Base-by-base conservation (phyloP, 345 rosid species). In the Zanthoxylum bungeanum region DNA sequence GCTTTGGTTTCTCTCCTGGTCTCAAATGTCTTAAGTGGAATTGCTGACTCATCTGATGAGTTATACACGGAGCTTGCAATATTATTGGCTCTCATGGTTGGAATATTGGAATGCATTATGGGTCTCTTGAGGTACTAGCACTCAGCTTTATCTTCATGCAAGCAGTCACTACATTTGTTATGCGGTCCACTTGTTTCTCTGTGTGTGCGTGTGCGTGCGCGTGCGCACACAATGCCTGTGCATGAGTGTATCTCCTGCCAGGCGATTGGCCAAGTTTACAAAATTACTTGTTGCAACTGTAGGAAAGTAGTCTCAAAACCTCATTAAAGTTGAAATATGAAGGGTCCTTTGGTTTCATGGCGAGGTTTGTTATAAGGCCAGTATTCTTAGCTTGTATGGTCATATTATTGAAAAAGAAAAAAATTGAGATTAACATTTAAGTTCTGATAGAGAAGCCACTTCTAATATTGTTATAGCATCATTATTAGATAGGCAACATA, bases 1-100 rank as follows among this genome's bases (percentile, higher is more conserved):
- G 99, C 98, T 52, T 87, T 96, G 87, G 98, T 96, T 64, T 96
- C 99, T 68, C 93, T 96, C 68, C 95, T 96, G 9, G 98, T 96
- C 57, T 96, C 99, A 44, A 96, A 93, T 80, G 96, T 89, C 56
- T 70, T 96, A 68, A 70, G 88, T 4, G 91, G 79, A 68, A 85
- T 91, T 64, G 92, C 76, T 72, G 92, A 87, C 75, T 74, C 96
- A 22, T 85, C 89, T 28, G 90, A 82, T 76, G 86, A 84, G 56
- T 77, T 88, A 57, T 91, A 96, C 82, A 88, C 95, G 12, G 97
- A 96, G 66, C 96, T 93, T 47, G 98, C 99, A 9, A 93, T 96
- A 72, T 66, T 96, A 77, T 83, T 96, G 78, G 96, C 98, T 42
- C 78, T 96, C 68, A 86, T 96, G 90, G 98, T 96, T 76, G 99